phyloP scores from a whole-genome alignment of 148 eudicot species.

The Vaccinium myrtillus region DNA sequence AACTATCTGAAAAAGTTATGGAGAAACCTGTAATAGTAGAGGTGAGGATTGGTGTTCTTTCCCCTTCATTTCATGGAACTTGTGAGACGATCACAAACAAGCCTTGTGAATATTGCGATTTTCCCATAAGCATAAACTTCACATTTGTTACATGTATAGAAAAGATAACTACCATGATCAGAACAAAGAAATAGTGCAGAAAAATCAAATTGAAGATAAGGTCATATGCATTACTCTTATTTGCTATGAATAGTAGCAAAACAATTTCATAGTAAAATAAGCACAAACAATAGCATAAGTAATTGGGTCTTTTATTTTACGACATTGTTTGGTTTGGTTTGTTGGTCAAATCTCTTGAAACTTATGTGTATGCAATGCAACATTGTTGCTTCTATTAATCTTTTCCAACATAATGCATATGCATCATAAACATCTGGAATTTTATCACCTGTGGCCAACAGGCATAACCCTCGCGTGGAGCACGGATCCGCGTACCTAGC shows the following conservation, averaged over 20 bases:
- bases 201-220: not conserved
- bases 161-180: not conserved
- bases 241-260: not conserved
- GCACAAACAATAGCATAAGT: not conserved
- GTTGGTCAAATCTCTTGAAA: too few relatives aligned
- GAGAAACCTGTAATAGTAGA: too few relatives aligned
- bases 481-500: too few relatives aligned
- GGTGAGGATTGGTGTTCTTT: not conserved
- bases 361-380: too few relatives aligned
- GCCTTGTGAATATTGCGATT: not conserved
- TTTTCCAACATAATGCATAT: too few relatives aligned
- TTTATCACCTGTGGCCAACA: too few relatives aligned
- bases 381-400: too few relatives aligned
- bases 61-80: not conserved
- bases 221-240: not conserved
- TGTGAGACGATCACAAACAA: not conserved
- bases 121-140: not conserved
- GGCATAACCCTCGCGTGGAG: too few relatives aligned
- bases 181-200: not conserved
- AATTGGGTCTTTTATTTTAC: not conserved
- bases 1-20: too few relatives aligned
- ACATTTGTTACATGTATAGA: not conserved
- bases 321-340: not conserved
- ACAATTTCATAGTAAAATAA: not conserved
- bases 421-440: too few relatives aligned